phyloP scores from a whole-genome alignment of 768 basidiomycete genomes.

The Chalciporus chontae region DNA sequence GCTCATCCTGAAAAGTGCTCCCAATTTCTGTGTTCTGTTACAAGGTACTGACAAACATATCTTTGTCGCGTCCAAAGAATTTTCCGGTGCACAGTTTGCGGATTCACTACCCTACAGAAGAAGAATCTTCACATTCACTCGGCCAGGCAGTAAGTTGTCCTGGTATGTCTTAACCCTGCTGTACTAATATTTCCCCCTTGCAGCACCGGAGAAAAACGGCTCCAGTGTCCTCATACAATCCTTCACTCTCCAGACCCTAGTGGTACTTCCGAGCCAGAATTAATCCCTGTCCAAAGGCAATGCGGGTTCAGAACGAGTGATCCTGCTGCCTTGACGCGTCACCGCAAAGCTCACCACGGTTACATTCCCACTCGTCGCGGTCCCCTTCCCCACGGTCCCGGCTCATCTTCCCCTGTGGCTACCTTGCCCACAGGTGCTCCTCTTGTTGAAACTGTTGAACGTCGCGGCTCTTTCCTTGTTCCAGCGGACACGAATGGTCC shows the following conservation, averaged over 20 bases:
- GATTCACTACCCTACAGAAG: slow-evolving; percentile 17
- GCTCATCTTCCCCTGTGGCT: background rate
- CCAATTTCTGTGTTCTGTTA: too few species aligned
- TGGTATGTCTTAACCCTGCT: background rate
- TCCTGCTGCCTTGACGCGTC: slow-evolving; percentile 25
- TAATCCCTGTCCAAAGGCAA: background rate
- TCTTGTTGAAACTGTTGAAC: background rate
- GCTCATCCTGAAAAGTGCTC: slow-evolving; percentile 10
- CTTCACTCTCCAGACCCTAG: background rate
- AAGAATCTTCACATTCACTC: slow-evolving; percentile 21
- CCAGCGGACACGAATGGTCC: background rate
- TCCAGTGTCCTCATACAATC: slow-evolving; percentile 14
- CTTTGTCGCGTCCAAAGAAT: slow-evolving; percentile 6
- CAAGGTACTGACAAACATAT: background rate
- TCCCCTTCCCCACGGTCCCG: background rate
- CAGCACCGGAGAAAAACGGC: slow-evolving; percentile 22
- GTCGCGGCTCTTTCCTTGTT: background rate
- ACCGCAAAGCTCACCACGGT: slow-evolving; percentile 22
- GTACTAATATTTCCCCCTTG: background rate
- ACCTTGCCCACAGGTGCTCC: background rate
- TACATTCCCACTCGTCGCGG: slow-evolving; percentile 15
- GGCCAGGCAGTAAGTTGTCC: slow-evolving; percentile 15
- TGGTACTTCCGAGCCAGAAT: background rate
- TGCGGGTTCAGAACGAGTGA: slow-evolving; percentile 25
- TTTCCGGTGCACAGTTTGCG: slow-evolving; percentile 18